phyloP scores from a whole-genome alignment of 2,329 filamentous ascomycete genomes.

The Neonectria hederae region DNA sequence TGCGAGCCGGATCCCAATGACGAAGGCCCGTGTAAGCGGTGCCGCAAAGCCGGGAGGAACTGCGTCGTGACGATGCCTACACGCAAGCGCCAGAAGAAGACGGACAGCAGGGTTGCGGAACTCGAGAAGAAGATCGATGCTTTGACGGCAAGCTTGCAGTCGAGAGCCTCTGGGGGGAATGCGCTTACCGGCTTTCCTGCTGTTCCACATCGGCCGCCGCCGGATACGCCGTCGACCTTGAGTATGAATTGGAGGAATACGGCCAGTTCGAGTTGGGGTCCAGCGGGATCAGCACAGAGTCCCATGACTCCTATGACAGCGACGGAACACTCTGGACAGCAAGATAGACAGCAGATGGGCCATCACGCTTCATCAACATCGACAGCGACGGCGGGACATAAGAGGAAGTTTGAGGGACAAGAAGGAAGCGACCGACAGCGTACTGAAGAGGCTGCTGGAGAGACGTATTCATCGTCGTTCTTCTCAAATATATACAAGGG shows the following conservation, averaged over 20 bases:
- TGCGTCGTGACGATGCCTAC: slow-evolving; percentile 81
- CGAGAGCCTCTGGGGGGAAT: slow-evolving; percentile 47
- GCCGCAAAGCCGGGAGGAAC: slow-evolving; percentile 79
- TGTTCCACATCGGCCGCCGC: slow-evolving; percentile 15
- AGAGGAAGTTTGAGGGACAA: slow-evolving; percentile 45
- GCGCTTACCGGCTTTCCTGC: slow-evolving; percentile 24
- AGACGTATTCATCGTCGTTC: slow-evolving; percentile 32
- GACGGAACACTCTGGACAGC: slow-evolving; percentile 27
- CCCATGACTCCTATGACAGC: slow-evolving; percentile 13
- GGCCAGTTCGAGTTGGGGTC: slow-evolving; percentile 32
- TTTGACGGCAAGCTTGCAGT: slow-evolving; percentile 80
- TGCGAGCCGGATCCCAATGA: slow-evolving; percentile 79
- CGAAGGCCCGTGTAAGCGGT: slow-evolving; percentile 76
- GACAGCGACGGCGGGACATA: slow-evolving; percentile 38
- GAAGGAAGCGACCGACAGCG: slow-evolving; percentile 30
- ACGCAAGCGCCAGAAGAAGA: slow-evolving; percentile 89
- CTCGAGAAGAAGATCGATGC: slow-evolving; percentile 94
- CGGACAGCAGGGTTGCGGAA: slow-evolving; percentile 87
- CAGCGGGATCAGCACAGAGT: slow-evolving; percentile 24
- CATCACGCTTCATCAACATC: slow-evolving; percentile 16
- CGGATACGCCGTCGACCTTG: slow-evolving; percentile 14
- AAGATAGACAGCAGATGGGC: slow-evolving; percentile 25
- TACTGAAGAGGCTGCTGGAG: slow-evolving; percentile 27
- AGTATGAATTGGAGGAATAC: slow-evolving; percentile 21
- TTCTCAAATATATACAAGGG: slow-evolving; percentile 44